phyloP scores from a whole-genome alignment of 1,284 basidiomycete species.

The Cutaneotrichosporon dermatis region DNA sequence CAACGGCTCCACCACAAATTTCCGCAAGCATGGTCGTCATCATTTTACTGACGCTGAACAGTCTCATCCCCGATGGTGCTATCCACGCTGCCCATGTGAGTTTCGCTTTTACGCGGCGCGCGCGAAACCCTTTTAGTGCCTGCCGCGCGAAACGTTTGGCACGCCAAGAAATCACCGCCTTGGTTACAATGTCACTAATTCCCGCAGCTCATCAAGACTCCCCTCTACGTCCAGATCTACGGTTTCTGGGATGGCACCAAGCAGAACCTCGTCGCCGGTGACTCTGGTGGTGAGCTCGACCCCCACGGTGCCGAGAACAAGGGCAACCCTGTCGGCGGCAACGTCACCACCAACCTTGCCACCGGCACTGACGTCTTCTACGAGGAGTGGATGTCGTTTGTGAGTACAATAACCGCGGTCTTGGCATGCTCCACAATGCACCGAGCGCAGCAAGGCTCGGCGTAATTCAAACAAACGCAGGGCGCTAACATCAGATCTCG shows the following conservation, averaged over 20 bases:
- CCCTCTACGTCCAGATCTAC: constrained; percentile 51
- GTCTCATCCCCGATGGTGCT: constrained; percentile 47
- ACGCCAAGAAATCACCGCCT: too few relatives aligned
- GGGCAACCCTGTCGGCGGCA: constrained; percentile 55
- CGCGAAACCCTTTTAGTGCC: neutral
- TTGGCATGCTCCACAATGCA: too few relatives aligned
- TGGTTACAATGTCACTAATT: neutral
- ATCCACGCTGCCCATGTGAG: constrained; percentile 42
- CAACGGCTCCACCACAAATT: too few relatives aligned
- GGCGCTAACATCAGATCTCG: constrained; percentile 38
- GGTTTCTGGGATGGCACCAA: constrained; percentile 50
- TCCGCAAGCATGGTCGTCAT: too few relatives aligned
- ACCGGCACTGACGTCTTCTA: constrained; percentile 52
- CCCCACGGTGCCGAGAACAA: constrained; percentile 49
- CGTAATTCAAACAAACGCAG: neutral
- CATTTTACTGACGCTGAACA: constrained; percentile 9
- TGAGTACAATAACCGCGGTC: constrained; percentile 7
- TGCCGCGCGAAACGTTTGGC: neutral
- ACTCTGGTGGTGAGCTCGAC: constrained; percentile 52
- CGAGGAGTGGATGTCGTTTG: constrained; percentile 53
- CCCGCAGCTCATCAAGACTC: constrained; percentile 18
- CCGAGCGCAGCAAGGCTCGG: neutral
- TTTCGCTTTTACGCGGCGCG: neutral
- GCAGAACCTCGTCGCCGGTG: constrained; percentile 50
- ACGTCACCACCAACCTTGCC: constrained; percentile 53